phyloP scores from a whole-genome alignment of 2,329 filamentous ascomycete genomes.

The Phyllosticta paracitricarpa region DNA sequence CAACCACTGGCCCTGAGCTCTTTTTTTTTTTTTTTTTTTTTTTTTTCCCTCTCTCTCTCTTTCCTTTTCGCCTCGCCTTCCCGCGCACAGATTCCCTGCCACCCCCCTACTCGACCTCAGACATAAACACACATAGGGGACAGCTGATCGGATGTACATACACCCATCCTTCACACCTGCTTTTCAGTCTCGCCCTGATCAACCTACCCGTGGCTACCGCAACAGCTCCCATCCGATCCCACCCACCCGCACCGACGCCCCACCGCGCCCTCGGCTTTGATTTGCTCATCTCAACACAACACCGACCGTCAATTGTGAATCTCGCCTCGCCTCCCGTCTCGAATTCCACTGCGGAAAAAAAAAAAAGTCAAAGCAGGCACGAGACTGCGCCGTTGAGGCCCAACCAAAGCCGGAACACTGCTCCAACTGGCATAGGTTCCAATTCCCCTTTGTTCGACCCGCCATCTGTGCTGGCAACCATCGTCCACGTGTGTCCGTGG shows the following conservation, averaged over 20 bases:
- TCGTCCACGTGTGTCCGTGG: conserved; percentile 4
- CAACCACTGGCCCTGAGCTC: not conserved
- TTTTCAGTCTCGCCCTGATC: conserved; percentile 9
- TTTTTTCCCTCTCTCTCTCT: no score
- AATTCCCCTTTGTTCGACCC: conserved; percentile 1
- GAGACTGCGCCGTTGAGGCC: conserved; percentile 1
- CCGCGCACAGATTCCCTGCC: not conserved
- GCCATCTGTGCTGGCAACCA: conserved; percentile 6
- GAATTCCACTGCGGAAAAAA: not conserved
- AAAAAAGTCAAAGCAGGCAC: not conserved
- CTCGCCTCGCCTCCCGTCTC: not conserved
- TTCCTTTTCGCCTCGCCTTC: not conserved
- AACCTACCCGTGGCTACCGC: conserved; percentile 1
- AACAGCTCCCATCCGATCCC: conserved; percentile 4
- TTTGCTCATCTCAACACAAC: conserved; percentile 4
- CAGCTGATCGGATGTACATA: not conserved
- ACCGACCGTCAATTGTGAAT: conserved; percentile 7
- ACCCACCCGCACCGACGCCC: not conserved
- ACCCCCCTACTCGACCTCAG: not conserved
- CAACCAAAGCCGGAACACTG: not conserved
- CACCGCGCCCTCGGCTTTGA: not conserved
- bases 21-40: not conserved
- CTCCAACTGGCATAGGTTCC: not conserved
- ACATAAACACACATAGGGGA: not conserved
- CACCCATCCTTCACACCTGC: not conserved